Conservation (phyloP, 2,329 filamentous ascomycete genomes). For the Diplodia intermedia region DNA sequence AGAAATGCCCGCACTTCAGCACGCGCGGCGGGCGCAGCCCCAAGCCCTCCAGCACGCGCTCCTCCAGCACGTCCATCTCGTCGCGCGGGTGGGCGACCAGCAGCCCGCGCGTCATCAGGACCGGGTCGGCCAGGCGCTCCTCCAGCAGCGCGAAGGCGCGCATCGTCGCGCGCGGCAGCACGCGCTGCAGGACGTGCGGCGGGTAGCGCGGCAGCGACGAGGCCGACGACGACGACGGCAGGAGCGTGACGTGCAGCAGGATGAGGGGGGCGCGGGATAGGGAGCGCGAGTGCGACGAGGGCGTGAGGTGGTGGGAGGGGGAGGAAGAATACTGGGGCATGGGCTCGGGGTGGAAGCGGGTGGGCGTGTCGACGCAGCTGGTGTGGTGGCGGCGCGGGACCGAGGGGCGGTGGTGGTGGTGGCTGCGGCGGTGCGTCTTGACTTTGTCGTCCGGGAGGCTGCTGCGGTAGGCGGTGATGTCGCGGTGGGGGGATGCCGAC, state of each 20-base stretch:
- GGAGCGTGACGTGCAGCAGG: constrained; percentile 76
- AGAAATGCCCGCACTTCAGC: constrained; percentile 78
- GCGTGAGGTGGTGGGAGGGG: background rate
- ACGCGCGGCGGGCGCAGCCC: constrained; percentile 75
- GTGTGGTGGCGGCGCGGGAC: background rate
- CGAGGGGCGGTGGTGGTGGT: background rate
- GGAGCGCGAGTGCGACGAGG: background rate
- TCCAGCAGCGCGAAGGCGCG: constrained; percentile 64
- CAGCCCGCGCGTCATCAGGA: constrained; percentile 72
- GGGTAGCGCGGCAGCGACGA: constrained; percentile 61
- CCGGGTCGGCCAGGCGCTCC: constrained; percentile 74
- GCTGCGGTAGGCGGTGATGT: background rate
- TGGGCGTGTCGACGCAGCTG: background rate
- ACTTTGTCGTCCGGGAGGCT: background rate
- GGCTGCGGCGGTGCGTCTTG: background rate
- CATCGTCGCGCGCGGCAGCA: constrained; percentile 64
- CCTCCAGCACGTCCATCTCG: constrained; percentile 81
- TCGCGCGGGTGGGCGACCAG: constrained; percentile 79
- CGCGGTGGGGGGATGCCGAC: background rate
- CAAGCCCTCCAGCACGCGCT: constrained; percentile 75
- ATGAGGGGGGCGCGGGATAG: constrained; percentile 65
- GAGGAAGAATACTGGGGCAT: background rate
- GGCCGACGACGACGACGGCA: constrained; percentile 67
- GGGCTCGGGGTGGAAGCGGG: background rate
- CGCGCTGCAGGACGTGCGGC: constrained; percentile 51